phyloP scores from a whole-genome alignment of 768 basidiomycete species.

The Suillus discolor region DNA sequence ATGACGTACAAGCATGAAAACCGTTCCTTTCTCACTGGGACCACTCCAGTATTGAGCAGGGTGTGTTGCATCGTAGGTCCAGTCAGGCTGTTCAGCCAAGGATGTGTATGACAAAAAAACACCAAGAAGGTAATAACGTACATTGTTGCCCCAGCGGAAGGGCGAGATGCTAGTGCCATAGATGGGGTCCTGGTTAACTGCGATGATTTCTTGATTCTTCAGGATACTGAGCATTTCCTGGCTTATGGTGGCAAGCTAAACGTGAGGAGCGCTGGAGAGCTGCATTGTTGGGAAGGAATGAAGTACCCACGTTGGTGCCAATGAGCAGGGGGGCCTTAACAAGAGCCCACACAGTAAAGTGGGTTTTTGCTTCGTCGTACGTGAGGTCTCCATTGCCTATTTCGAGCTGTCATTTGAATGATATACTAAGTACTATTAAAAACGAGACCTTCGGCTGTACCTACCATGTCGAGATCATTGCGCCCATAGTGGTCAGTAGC shows the following conservation, averaged over 20 bases:
- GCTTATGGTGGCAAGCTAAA: constrained; percentile 52
- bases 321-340: constrained; percentile 69
- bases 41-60: constrained; percentile 75
- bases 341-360: constrained; percentile 72
- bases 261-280: neutral
- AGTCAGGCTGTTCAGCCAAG: constrained; percentile 33
- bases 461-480: constrained; percentile 68
- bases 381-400: constrained; percentile 65
- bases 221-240: constrained; percentile 54
- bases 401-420: constrained; percentile 45
- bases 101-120: neutral
- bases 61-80: constrained; percentile 41
- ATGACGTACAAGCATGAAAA: constrained; percentile 62
- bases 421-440: neutral
- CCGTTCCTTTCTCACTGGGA: constrained; percentile 58
- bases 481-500: constrained; percentile 65
- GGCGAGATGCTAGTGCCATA: constrained; percentile 65
- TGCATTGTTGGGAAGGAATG: constrained; percentile 15
- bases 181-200: constrained; percentile 67
- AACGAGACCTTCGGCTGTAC: constrained; percentile 13
- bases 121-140: constrained; percentile 30
- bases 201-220: constrained; percentile 63
- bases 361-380: constrained; percentile 64
- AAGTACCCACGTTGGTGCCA: constrained; percentile 52
- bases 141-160: constrained; percentile 69